These are phyloP conservation scores for Linderniella brevidens DNA, from an alignment of 257 asterid genomes.

Conservation along the genomic window DNA sequence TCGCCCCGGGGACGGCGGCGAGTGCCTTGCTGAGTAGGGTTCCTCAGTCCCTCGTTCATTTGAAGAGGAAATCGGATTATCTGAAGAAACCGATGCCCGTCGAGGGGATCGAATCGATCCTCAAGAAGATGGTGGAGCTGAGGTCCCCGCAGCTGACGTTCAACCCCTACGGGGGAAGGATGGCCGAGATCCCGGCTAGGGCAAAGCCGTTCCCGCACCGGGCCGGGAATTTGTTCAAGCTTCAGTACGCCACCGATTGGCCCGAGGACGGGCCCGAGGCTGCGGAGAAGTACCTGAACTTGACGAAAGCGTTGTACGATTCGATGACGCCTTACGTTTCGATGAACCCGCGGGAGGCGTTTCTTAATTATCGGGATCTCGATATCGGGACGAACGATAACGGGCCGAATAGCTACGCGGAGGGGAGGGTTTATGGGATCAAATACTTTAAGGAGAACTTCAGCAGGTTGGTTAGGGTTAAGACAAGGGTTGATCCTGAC, in stretches of 20 bases:
- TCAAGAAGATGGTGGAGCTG: conserved; percentile 10
- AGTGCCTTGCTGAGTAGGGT: conserved; percentile 10
- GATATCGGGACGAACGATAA: conserved; percentile 19
- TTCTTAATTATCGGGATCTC: conserved; percentile 25
- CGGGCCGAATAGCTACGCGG: conserved; percentile 7
- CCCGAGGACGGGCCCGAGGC: conserved; percentile 14
- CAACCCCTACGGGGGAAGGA: conserved; percentile 30
- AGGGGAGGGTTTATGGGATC: conserved; percentile 20
- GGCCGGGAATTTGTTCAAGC: conserved; percentile 20
- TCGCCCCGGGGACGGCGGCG: conserved; percentile 8
- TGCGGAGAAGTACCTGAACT: conserved; percentile 10
- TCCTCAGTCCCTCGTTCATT: neutral
- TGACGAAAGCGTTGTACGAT: conserved; percentile 9
- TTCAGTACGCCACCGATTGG: conserved; percentile 22
- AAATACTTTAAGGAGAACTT: conserved; percentile 25
- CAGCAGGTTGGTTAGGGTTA: conserved; percentile 22
- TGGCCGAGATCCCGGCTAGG: conserved; percentile 11
- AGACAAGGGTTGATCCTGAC: conserved; percentile 19
- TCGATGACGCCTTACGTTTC: conserved; percentile 27
- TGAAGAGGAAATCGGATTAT: conserved; percentile 27
- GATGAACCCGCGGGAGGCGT: conserved; percentile 25
- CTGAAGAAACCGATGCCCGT: conserved; percentile 12
- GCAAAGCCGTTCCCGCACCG: conserved; percentile 31
- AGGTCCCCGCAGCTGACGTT: conserved; percentile 13
- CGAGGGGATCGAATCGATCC: conserved; percentile 10